Evolutionary conservation across 2,329 filamentous ascomycete species (phyloP), one percentile per base, ranked within the genome.

Genomic region (Grosmannia penicillata): DNA sequence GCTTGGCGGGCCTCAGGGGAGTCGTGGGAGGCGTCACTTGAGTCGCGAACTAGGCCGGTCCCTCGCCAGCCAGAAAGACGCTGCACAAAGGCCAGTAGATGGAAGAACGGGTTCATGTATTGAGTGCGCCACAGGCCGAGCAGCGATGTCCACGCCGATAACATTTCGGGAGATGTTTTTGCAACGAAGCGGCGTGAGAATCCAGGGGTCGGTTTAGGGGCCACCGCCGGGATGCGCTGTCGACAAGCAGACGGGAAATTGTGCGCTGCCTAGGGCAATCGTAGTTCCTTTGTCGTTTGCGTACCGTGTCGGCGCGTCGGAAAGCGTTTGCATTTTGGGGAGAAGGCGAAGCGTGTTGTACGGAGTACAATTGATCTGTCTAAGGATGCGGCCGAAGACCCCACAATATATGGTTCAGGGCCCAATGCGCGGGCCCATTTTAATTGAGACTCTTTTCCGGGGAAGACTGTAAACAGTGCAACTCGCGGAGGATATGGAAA

Each of bases 21-120:
- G 17, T 31, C 29, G 29, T 31, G 29, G 31, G n/a, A n/a, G n/a
- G 19, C 31, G 31, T 33, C 31, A 33, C 31, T 33, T 33, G 31
- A 33, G 18, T 33, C 31, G 31, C 31, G 31, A 23, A 33, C 19
- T 4, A 33, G 31, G 31, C 31, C 19, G 18, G 31, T 33, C 31
- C 19, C 11, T 33, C 29, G 29, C 29, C 29, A 32, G 3, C 29
- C 29, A 32, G 29, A 32, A 21, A 32, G 29, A 3, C 15, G 29
- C 29, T 32, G 29, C 29, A 32, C 29, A 21, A 32, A 32, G 17
- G 29, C 29, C 17, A 32, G 17, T 32, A 32, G 29, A 32, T 21
- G 19, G 18, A 19, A 32, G 29, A 32, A 4, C 17, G 5, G 17
- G 29, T 32, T 32, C 17, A 21, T 32, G 15, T 32, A 32, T 32